These are phyloP conservation scores for Ascochyta koolunga DNA, from an alignment of 2,329 filamentous ascomycete species.

Conservation along the genomic window DNA sequence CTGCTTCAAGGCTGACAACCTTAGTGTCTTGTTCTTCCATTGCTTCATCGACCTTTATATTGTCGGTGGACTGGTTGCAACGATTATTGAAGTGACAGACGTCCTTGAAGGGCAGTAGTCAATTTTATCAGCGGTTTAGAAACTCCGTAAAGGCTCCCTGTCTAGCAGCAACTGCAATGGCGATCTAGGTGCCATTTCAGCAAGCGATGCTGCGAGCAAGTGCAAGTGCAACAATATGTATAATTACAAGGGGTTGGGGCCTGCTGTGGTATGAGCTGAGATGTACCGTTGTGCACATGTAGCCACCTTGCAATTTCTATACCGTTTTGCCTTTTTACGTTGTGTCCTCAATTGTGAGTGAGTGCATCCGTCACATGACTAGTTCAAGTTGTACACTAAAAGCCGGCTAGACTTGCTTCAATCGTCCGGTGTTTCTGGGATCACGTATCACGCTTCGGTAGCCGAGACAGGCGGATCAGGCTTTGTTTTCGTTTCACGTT, in stretches of 20 bases:
- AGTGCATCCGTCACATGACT: background rate
- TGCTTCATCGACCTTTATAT: constrained; percentile 45
- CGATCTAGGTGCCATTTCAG: constrained; percentile 18
- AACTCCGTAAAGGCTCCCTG: constrained; percentile 18
- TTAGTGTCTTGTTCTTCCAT: constrained; percentile 47
- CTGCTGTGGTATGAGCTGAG: constrained; percentile 3
- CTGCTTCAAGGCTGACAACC: constrained; percentile 44
- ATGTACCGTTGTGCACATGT: background rate
- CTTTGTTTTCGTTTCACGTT: constrained; percentile 10
- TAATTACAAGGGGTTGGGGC: constrained; percentile 20
- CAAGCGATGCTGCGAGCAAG: constrained; percentile 20
- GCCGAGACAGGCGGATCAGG: constrained; percentile 1
- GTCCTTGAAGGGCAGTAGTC: constrained; percentile 18
- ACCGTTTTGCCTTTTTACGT: too few relatives aligned
- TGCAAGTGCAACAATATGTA: constrained; percentile 39
- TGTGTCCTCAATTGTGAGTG: constrained; percentile 4
- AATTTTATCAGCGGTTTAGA: constrained; percentile 17
- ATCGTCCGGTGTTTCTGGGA: background rate
- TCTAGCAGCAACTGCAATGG: constrained; percentile 34
- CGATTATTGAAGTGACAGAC: constrained; percentile 38
- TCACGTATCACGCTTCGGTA: background rate
- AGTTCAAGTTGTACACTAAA: background rate
- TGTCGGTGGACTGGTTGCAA: constrained; percentile 36
- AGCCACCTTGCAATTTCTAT: background rate
- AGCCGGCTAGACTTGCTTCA: background rate